Percentiles rank a stretch among this genome's conserved stretches.
Conservation (phyloP, 495 filamentous ascomycete species). For the Aspergillus cavernicola region DNA sequence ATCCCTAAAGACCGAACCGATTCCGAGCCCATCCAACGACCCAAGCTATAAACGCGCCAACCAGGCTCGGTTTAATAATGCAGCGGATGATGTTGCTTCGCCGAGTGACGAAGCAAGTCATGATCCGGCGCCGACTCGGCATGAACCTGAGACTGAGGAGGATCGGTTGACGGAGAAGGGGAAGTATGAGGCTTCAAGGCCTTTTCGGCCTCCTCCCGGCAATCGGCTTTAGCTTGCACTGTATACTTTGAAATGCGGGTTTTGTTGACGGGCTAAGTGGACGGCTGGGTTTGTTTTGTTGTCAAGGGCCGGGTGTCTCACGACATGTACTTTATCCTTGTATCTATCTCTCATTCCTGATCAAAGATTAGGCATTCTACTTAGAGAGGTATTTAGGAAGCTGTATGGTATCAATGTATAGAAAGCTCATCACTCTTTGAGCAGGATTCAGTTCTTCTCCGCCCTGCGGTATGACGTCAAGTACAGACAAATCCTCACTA, state of each 20-base stretch:
- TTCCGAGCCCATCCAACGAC: conserved; percentile 23
- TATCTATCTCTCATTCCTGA: not conserved
- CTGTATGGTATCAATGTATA: not conserved
- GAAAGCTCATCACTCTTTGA: not conserved
- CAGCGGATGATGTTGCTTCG: conserved; percentile 57
- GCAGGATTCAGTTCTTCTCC: not conserved
- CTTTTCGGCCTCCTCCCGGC: conserved; percentile 71
- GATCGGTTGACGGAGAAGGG: conserved; percentile 73
- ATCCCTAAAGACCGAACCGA: conserved; percentile 7
- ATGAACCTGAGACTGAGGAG: conserved; percentile 69
- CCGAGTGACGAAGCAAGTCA: conserved; percentile 74
- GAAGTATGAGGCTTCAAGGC: conserved; percentile 79
- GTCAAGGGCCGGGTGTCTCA: not conserved
- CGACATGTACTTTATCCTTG: conserved; percentile 7
- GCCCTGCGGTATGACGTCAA: not conserved
- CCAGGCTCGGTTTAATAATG: conserved; percentile 32
- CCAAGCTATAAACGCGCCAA: conserved; percentile 35
- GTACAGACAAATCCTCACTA: no score
- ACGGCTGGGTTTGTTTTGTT: not conserved
- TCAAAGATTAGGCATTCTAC: not conserved
- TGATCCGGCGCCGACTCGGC: conserved; percentile 84
- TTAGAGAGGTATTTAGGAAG: no score
- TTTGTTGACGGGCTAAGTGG: no score
- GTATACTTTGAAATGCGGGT: no score
- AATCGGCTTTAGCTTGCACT: conserved; percentile 65